Conservation (phyloP, 2,329 filamentous ascomycete genomes). For the Cytospora schulzeri region DNA sequence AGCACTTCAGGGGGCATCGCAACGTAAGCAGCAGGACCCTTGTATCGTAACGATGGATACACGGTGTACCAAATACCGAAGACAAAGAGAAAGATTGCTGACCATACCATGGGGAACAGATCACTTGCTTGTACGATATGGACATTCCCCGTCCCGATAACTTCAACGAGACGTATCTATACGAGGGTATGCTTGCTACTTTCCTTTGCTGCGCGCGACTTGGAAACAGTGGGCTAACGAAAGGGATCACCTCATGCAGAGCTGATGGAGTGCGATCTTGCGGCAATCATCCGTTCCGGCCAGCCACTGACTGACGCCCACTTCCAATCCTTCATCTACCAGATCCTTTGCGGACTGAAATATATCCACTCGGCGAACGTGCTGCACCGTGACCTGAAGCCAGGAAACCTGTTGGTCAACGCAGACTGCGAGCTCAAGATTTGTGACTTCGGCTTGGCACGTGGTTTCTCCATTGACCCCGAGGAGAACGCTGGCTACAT, state of each 20-base stretch:
- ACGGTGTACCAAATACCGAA: background rate
- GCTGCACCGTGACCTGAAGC: constrained; percentile 94
- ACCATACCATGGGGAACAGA: constrained; percentile 56
- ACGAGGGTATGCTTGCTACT: constrained; percentile 72
- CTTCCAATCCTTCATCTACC: constrained; percentile 99
- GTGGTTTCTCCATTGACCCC: constrained; percentile 95
- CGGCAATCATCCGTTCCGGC: constrained; percentile 95
- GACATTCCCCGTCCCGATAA: constrained; percentile 96
- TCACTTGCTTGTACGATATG: constrained; percentile 99
- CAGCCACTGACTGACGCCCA: constrained; percentile 97
- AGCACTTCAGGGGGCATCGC: constrained; percentile 91
- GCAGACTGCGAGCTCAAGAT: constrained; percentile 99
- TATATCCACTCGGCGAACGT: constrained; percentile 99
- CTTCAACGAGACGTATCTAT: constrained; percentile 99
- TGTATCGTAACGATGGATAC: background rate
- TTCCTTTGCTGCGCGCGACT: background rate
- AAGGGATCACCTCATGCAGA: constrained; percentile 56
- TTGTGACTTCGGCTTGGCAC: constrained; percentile 93
- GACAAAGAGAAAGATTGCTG: constrained; percentile 8
- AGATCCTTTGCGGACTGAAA: constrained; percentile 97
- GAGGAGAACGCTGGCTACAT: constrained; percentile 99
- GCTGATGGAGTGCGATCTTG: constrained; percentile 98
- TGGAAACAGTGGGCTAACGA: constrained; percentile 6
- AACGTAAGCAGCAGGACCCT: constrained; percentile 60
- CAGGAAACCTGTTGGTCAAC: constrained; percentile 95